Evolutionary conservation across 352 stramenopile genomes (phyloP), one percentile per base, ranked within the genome.

Genomic region (Stramenopiles sp.): DNA sequence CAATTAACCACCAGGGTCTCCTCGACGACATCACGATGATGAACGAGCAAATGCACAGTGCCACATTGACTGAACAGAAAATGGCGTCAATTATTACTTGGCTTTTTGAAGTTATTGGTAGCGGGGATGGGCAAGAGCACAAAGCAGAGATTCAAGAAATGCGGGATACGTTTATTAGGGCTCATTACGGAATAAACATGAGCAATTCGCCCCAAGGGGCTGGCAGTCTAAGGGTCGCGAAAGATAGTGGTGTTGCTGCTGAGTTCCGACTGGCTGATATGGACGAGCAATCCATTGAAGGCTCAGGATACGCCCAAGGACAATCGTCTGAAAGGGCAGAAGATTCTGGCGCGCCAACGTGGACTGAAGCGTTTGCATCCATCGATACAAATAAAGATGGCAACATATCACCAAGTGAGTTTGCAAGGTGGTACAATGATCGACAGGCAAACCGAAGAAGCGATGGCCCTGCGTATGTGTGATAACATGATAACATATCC

Each of bases 41-140:
- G 43, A 53, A 25, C 43, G 43, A 53, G 25, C 43, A 53, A 25
- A 18, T 53, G 25, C 43, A 53, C 43, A 25, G 25, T 18, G 43
- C 43, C 12, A 53, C 43, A 25, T 25, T 53, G 25, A 53, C 43
- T 12, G 43, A 53, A 53, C 43, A 53, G 25, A 53, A 53, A 25
- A 53, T 53, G 43, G 43, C 43, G 25, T 53, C 43, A 53, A 53
- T 53, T 18, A 53, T 53, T 53, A 53, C 43, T 18, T 53, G 43
- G 43, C 43, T 53, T 53, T 53, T 53, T 53, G 43, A 53, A 53
- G 43, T 53, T 53, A 53, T 53, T 53, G 43, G 43, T 18, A 53
- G 43, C 25, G 43, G 43, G 12, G 43, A 53, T 25, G 43, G 43
- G 43, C 43, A 53, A 53, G 43, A 53, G 43, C 43, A 53, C 25